phyloP scores from a whole-genome alignment of 2,329 filamentous ascomycete species.

The Fusarium begoniae region DNA sequence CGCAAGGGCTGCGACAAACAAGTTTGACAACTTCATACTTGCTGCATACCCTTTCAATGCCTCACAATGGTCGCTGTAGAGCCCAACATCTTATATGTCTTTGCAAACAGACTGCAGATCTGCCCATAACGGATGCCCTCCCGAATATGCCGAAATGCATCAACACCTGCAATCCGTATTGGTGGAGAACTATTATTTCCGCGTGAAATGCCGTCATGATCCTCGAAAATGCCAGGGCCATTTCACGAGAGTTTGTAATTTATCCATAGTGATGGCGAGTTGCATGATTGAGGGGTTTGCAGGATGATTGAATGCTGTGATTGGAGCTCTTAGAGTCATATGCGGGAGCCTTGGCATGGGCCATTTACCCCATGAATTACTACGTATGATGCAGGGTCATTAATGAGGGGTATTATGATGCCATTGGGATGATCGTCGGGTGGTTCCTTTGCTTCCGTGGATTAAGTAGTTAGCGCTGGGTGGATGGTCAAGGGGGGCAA shows the following conservation, averaged over 20 bases:
- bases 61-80: rapidly evolving
- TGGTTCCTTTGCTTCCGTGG: neutral
- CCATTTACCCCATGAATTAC: neutral
- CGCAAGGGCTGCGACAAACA: neutral
- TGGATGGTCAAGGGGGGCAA: neutral
- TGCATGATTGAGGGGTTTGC: constrained; percentile 14
- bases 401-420: constrained; percentile 11
- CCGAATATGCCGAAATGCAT: constrained; percentile 15
- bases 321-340: constrained; percentile 20
- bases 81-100: neutral
- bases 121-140: neutral
- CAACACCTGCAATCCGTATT: constrained; percentile 8
- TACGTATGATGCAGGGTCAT: neutral
- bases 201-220: constrained; percentile 3
- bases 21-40: constrained; percentile 23
- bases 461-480: neutral
- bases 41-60: neutral
- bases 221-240: neutral
- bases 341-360: neutral
- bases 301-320: neutral
- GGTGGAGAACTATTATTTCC: constrained; percentile 24
- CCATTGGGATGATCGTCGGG: neutral
- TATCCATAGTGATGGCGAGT: constrained; percentile 21
- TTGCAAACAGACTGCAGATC: neutral
- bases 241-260: constrained; percentile 5